phyloP scores from a whole-genome alignment of 2,329 filamentous ascomycete species.

The Epichloe festucae region DNA sequence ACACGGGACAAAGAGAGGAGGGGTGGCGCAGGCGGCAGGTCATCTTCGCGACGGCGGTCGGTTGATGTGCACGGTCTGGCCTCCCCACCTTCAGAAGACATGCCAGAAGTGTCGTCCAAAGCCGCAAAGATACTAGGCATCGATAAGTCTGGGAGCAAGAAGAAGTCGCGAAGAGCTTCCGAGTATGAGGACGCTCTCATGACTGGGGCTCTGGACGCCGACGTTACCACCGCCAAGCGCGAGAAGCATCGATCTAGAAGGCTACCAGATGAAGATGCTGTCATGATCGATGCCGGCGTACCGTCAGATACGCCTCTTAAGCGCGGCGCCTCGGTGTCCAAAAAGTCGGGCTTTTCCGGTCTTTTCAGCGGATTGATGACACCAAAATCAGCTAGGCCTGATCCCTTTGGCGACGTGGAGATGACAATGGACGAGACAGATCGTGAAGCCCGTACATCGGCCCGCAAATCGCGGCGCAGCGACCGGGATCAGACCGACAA shows the following conservation, averaged over 20 bases:
- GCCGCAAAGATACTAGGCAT: constrained; percentile 65
- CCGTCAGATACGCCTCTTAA: constrained; percentile 21
- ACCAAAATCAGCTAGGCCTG: constrained; percentile 30
- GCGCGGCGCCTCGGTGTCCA: constrained; percentile 25
- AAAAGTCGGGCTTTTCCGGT: constrained; percentile 42
- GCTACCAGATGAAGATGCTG: constrained; percentile 25
- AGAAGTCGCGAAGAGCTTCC: constrained; percentile 31
- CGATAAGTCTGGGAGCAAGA: constrained; percentile 27
- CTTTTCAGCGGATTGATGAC: constrained; percentile 49
- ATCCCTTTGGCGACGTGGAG: constrained; percentile 36
- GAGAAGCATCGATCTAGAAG: constrained; percentile 22
- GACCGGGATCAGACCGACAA: constrained; percentile 32
- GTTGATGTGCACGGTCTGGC: constrained; percentile 52
- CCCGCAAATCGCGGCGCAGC: constrained; percentile 45
- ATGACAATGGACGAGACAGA: constrained; percentile 39
- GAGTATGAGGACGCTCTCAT: constrained; percentile 40
- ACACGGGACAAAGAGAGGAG: constrained; percentile 45
- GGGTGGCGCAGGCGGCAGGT: constrained; percentile 37
- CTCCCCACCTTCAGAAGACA: constrained; percentile 61
- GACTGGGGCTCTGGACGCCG: constrained; percentile 28
- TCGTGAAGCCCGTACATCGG: constrained; percentile 47
- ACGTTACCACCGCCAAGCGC: constrained; percentile 17
- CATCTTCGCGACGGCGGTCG: constrained; percentile 58
- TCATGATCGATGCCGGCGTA: constrained; percentile 23
- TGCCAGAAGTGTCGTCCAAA: constrained; percentile 54